Evolutionary conservation across 345 rosid species (phyloP).

Genomic region (Passiflora organensis): DNA sequence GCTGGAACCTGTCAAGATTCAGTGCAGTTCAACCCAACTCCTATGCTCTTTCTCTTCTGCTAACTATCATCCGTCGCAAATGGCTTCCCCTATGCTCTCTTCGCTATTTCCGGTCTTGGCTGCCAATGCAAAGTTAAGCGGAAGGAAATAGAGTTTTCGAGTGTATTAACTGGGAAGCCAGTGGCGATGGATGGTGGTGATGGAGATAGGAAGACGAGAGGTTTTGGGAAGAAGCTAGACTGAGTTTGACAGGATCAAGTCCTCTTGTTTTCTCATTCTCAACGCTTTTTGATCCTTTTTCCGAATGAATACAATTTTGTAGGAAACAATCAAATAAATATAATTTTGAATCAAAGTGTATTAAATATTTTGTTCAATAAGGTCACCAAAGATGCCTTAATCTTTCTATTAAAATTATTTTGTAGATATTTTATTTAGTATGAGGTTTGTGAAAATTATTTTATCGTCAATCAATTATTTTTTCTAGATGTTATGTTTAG

Average conservation of each 20-base stretch:
- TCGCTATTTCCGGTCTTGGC: too few relatives aligned
- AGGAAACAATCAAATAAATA: too few relatives aligned
- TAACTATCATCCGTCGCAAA: constrained; percentile 1
- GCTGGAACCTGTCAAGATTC: neutral
- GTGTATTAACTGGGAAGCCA: neutral
- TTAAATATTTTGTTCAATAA: too few relatives aligned
- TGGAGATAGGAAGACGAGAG: constrained; percentile 6
- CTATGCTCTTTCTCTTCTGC: neutral
- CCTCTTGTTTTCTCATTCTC: constrained; percentile 5
- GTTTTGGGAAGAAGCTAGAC: constrained; percentile 1
- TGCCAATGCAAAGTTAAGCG: neutral
- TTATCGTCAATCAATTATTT: too few relatives aligned
- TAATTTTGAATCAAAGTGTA: too few relatives aligned
- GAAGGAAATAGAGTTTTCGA: neutral
- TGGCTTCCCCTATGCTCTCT: constrained; percentile 1
- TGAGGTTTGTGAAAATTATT: too few relatives aligned
- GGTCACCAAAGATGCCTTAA: too few relatives aligned
- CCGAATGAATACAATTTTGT: too few relatives aligned
- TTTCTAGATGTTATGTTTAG: too few relatives aligned
- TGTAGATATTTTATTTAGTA: too few relatives aligned
- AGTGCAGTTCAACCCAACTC: neutral
- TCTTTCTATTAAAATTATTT: too few relatives aligned
- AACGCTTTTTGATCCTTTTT: neutral
- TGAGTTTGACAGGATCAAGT: constrained; percentile 8
- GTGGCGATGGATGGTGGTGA: neutral